Evolutionary conservation across 768 basidiomycete species (phyloP), one percentile per base, ranked within the genome.

Genomic region (Mycena chlorophos): DNA sequence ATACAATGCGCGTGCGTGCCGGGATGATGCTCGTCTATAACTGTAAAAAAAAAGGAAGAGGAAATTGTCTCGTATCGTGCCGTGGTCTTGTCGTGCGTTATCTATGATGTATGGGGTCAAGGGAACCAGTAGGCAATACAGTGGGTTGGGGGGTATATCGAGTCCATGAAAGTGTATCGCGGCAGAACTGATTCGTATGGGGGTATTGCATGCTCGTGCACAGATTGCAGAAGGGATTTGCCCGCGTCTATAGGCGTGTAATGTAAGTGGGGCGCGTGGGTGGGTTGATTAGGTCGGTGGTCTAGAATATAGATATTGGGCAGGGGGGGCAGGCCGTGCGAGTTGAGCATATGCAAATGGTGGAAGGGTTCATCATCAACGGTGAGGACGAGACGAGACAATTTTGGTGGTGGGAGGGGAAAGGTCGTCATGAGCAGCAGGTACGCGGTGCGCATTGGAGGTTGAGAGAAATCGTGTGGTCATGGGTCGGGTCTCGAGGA

Each of bases 401-500:
- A 74, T 71, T 63, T 70, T 42, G 13, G 40, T 6, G 13, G 40
- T 6, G 40, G 63, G 68, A n/a, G n/a, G n/a, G n/a, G n/a, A n/a
- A n/a, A n/a, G n/a, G n/a, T n/a, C n/a, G 76, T 66, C 71, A 64
- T 71, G 76, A 80, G 83, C 81, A 85, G 84, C 81, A 85, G 84
- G 81, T 81, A 81, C 79, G 49, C 29, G 55, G 53, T 52, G 55
- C 39, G 50, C 48, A 62, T 61, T 23, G 51, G 45, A 34, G 46
- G 53, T 37, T 51, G 51, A 45, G 20, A 48, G 54, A 34, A 52
- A 58, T 55, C 58, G 59, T 62, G 63, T 62, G 60, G 63, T 64
- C 58, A 60, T 61, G 54, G 60, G 60, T 57, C 51, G 42, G 42
- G 47, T 52, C 49, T 52, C 54, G 50, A 50, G 43, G 48, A 48